Conservation (phyloP, 176 grass and related monocot genomes). For the Ananas comosus region DNA sequence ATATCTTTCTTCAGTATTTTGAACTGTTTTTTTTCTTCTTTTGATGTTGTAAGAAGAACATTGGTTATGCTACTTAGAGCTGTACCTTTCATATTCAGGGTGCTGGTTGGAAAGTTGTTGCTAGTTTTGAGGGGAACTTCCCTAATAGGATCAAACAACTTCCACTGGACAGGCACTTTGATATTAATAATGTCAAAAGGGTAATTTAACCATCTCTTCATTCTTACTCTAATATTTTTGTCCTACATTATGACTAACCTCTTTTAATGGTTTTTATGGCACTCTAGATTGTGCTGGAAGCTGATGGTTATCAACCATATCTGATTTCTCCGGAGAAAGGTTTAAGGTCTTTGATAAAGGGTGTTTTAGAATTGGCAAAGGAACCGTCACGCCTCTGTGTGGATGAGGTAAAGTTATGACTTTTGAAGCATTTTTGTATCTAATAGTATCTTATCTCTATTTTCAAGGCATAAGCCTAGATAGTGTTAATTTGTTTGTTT, state of each 20-base stretch:
- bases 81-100: conserved; percentile 31
- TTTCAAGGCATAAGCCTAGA: neutral
- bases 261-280: conserved; percentile 12
- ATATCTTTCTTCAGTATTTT: no score
- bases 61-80: neutral
- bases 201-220: conserved; percentile 26
- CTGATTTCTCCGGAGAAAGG: conserved; percentile 96
- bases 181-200: conserved; percentile 88
- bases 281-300: conserved; percentile 87
- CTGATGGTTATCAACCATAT: conserved; percentile 93
- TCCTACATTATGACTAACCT: neutral
- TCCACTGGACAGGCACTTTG: conserved; percentile 81
- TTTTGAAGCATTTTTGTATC: neutral
- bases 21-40: no score
- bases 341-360: conserved; percentile 88
- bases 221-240: conserved; percentile 12
- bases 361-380: conserved; percentile 89
- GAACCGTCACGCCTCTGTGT: conserved; percentile 87
- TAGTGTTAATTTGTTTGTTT: conserved; percentile 10
- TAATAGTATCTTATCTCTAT: neutral
- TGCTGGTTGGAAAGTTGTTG: conserved; percentile 89
- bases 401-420: conserved; percentile 55
- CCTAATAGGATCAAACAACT: conserved; percentile 88
- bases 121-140: conserved; percentile 90
- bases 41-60: no score